Evolutionary conservation across 2,329 filamentous ascomycete species (phyloP), one percentile per base, ranked within the genome.

Genomic region (Paracamarosporium sp.): DNA sequence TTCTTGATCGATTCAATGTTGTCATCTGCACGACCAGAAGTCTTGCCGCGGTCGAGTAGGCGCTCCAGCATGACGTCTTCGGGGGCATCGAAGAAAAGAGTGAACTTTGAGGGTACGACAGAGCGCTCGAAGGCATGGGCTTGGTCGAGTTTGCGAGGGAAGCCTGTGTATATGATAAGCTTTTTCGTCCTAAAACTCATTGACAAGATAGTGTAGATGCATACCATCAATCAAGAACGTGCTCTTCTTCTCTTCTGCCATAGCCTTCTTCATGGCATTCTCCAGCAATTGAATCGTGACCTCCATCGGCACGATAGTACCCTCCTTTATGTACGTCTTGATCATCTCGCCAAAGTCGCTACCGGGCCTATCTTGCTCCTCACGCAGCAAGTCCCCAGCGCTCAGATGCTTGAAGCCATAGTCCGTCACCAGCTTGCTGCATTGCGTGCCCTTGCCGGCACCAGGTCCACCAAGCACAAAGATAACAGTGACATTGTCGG

Each of bases 301-400:
- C 78, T 98, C 94, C 92, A 97, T 96, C n/a, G 95, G 95, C 63
- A 99, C 95, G 77, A 99, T 99, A 68, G 88, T 88, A 58, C 95
- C 95, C 76, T 99, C 90, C 74, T 90, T 91, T 83, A 99, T 99
- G 82, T 95, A 93, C 68, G 90, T 86, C 76, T 90, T 90, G 85
- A 99, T 99, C 80, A 98, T 85, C 65, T 93, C 87, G 75, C 95
- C 95, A 76, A 96, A 98, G 78, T 97, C 84, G 64, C 88, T 92
- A 56, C 92, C 93, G 0, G 87, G 85, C 4, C 94, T 90, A 72
- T 94, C 85, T 80, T 98, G 95, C 82, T 99, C 95, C 62, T 92
- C 93, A 60, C 95, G 91, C 62, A 99, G 85, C 44, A 99, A 85
- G 78, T 99, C 95, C 56, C 95, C 95, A 0, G 95, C 95, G 4